Percentiles rank a stretch among this genome's conserved stretches.
These are phyloP conservation scores for Nissolia schottii DNA, from an alignment of 306 rosid genomes.

Conservation along the genomic window DNA sequence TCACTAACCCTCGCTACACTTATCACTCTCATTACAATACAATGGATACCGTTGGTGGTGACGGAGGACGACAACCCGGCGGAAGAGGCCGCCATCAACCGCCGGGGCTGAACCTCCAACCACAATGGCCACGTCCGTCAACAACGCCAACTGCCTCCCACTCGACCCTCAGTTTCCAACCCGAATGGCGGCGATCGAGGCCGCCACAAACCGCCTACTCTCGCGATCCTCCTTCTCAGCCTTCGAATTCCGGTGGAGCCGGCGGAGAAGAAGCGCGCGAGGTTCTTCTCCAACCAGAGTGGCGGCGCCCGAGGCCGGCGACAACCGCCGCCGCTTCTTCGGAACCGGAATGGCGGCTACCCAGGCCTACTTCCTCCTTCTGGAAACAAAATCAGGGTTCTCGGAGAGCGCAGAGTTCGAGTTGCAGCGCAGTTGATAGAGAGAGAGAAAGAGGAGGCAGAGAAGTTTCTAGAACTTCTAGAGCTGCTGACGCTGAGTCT, in stretches of 20 bases:
- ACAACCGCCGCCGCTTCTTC: neutral
- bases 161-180: constrained; percentile 25
- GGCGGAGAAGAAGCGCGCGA: neutral
- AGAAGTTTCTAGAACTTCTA: neutral
- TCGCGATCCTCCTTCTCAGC: neutral
- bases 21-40: neutral
- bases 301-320: constrained; percentile 3
- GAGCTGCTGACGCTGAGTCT: neutral
- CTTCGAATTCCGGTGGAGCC: neutral
- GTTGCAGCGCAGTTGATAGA: constrained; percentile 14
- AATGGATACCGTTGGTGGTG: constrained; percentile 21
- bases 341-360: constrained; percentile 28
- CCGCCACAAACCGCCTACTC: neutral
- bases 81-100: constrained; percentile 9
- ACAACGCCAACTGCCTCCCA: neutral
- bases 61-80: neutral
- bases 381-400: constrained; percentile 19
- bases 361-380: constrained; percentile 1
- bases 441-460: neutral
- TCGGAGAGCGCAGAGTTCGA: neutral
- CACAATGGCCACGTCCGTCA: constrained; percentile 21
- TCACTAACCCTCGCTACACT: neutral
- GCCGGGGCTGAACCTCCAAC: constrained; percentile 2
- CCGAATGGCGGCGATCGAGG: constrained; percentile 25
- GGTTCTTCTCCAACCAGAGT: constrained; percentile 13